phyloP scores from a whole-genome alignment of 768 basidiomycete genomes.

The Boletus patriciae region DNA sequence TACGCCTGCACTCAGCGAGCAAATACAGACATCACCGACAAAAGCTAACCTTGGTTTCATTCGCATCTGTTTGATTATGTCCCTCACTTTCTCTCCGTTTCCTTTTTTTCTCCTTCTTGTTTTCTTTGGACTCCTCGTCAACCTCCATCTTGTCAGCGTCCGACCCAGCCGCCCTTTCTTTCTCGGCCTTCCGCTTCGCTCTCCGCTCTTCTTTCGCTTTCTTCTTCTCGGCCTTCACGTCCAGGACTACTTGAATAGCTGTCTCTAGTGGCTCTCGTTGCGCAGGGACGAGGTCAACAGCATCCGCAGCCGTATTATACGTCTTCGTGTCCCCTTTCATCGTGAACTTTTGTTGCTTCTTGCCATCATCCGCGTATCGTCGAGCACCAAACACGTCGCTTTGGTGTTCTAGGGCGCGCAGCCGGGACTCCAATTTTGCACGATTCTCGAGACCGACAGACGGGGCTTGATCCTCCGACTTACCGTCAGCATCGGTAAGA shows the following conservation, averaged over 20 bases:
- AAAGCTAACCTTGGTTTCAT: conserved; percentile 41
- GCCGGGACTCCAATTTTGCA: conserved; percentile 90
- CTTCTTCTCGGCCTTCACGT: conserved; percentile 87
- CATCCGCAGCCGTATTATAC: conserved; percentile 87
- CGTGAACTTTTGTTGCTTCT: conserved; percentile 79
- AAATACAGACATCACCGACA: conserved; percentile 6
- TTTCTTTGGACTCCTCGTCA: conserved; percentile 36
- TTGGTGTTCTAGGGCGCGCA: conserved; percentile 86
- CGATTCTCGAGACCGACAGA: conserved; percentile 93
- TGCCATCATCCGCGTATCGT: conserved; percentile 57
- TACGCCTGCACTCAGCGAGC: conserved; percentile 21
- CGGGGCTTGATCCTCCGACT: conserved; percentile 78
- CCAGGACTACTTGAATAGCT: conserved; percentile 71
- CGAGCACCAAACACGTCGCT: conserved; percentile 71
- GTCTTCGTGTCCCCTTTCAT: conserved; percentile 75
- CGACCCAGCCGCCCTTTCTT: conserved; percentile 48
- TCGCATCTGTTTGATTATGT: conserved; percentile 42
- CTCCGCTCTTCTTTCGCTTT: conserved; percentile 74
- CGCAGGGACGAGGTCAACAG: conserved; percentile 78
- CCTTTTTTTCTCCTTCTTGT: conserved; percentile 44
- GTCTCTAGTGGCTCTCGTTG: conserved; percentile 78
- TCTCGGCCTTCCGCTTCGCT: conserved; percentile 61
- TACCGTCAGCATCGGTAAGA: conserved; percentile 87
- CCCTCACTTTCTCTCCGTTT: conserved; percentile 61
- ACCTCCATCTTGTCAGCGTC: conserved; percentile 46